Evolutionary conservation across 2,329 filamentous ascomycete species (phyloP).

Genomic region (Verticillium klebahnii): DNA sequence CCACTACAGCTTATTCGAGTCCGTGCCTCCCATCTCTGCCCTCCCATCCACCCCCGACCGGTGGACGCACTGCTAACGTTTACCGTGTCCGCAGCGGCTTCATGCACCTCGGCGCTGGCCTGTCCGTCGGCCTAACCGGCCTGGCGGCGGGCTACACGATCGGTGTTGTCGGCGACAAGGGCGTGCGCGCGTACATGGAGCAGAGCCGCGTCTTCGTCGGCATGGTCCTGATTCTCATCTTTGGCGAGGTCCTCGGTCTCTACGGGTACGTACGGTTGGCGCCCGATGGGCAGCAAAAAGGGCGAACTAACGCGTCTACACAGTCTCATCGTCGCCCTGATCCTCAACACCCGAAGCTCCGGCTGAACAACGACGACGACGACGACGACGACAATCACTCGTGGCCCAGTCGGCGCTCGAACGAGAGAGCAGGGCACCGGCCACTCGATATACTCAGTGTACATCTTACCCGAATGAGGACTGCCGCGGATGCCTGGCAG

Average conservation of each 20-base stretch:
- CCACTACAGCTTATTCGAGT: slow-evolving; percentile 82
- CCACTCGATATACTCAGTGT: not conserved
- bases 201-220: slow-evolving; percentile 95
- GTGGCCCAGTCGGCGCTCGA: not conserved
- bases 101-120: slow-evolving; percentile 86
- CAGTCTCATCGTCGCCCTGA: slow-evolving; percentile 87
- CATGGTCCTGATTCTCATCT: slow-evolving; percentile 98
- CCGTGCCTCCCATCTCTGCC: slow-evolving; percentile 25
- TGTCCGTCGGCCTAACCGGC: slow-evolving; percentile 88
- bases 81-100: slow-evolving; percentile 59
- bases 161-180: slow-evolving; percentile 89
- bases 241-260: slow-evolving; percentile 92
- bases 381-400: not conserved
- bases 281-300: too few relatives aligned
- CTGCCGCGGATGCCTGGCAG: not conserved
- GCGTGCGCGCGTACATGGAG: slow-evolving; percentile 92
- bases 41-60: not conserved
- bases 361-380: not conserved
- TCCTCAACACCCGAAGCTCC: slow-evolving; percentile 66
- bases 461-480: not conserved
- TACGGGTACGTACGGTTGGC: slow-evolving; percentile 67
- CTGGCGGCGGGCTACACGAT: slow-evolving; percentile 95
- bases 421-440: not conserved
- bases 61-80: slow-evolving; percentile 10
- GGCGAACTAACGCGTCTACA: not conserved